These are phyloP conservation scores for Panicum virgatum DNA, from an alignment of 202 grass and related monocot species.

Conservation along the genomic window DNA sequence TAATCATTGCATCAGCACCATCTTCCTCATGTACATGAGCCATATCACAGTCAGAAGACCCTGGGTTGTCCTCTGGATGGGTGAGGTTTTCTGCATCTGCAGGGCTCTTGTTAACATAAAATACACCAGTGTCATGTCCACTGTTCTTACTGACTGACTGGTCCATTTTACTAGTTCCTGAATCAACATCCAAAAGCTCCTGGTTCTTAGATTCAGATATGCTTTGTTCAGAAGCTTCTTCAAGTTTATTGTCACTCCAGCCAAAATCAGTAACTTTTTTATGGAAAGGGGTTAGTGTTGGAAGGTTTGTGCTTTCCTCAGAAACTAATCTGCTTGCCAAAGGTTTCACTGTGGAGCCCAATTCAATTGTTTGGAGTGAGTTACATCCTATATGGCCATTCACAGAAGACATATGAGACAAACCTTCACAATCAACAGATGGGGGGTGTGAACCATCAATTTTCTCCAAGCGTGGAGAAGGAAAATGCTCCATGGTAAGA, in stretches of 20 bases:
- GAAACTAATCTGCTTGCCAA: conserved; percentile 45
- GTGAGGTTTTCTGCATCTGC: conserved; percentile 18
- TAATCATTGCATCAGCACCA: conserved; percentile 23
- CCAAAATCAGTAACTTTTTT: conserved; percentile 39
- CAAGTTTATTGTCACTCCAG: conserved; percentile 38
- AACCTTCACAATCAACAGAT: conserved; percentile 16
- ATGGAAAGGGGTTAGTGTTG: conserved; percentile 31
- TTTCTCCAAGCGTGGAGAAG: conserved; percentile 35
- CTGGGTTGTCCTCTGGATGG: conserved; percentile 23
- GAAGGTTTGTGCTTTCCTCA: conserved; percentile 61
- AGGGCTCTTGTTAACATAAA: conserved; percentile 4
- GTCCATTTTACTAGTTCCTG: conserved; percentile 49
- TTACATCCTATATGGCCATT: conserved; percentile 28
- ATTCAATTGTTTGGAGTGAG: conserved; percentile 38
- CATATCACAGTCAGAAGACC: conserved; percentile 29
- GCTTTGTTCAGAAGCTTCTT: conserved; percentile 43
- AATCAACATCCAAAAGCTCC: conserved; percentile 56
- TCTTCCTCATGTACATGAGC: conserved; percentile 5
- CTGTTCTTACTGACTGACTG: conserved; percentile 26
- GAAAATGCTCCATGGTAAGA: conserved; percentile 22
- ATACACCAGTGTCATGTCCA: conserved; percentile 34
- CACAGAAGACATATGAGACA: conserved; percentile 28
- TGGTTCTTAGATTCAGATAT: conserved; percentile 55
- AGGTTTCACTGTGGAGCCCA: conserved; percentile 34
- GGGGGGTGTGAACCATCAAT: conserved; percentile 9